A percentile compares a stretch with the other conserved stretches of the same genome.
These are phyloP conservation scores for Helminthosporium solani DNA, from an alignment of 2,329 filamentous ascomycete genomes.

Conservation along the genomic window DNA sequence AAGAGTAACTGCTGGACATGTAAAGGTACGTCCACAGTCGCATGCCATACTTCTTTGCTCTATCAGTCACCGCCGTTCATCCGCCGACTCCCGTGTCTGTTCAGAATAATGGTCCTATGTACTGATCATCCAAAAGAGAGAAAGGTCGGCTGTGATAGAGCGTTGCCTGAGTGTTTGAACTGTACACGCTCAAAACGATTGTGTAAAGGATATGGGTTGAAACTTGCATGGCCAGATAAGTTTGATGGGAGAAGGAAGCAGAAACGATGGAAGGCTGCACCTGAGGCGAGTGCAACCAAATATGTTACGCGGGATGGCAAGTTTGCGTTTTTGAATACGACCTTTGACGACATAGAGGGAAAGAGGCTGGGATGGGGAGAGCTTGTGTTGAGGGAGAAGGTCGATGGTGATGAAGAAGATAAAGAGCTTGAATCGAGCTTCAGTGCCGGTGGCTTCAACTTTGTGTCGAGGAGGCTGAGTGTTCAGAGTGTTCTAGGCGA, in stretches of 20 bases:
- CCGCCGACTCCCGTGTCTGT: slow-evolving; percentile 14
- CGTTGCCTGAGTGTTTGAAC: slow-evolving; percentile 47
- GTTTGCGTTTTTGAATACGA: slow-evolving; percentile 22
- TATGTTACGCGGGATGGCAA: slow-evolving; percentile 13
- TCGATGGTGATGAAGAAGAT: neutral
- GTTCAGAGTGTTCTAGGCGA: neutral
- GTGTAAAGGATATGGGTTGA: slow-evolving; percentile 50
- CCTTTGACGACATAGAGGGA: slow-evolving; percentile 14
- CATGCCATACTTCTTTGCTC: neutral
- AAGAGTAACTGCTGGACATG: slow-evolving; percentile 45
- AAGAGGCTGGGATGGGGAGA: slow-evolving; percentile 9
- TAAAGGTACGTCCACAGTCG: slow-evolving; percentile 38
- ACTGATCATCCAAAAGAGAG: slow-evolving; percentile 36
- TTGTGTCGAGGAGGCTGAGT: neutral
- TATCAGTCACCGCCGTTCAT: neutral
- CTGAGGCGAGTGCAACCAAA: slow-evolving; percentile 17
- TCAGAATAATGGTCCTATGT: neutral
- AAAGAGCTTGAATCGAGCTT: neutral
- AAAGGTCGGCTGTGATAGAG: slow-evolving; percentile 52
- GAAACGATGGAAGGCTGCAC: slow-evolving; percentile 41
- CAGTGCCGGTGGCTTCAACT: neutral
- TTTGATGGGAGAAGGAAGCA: slow-evolving; percentile 48
- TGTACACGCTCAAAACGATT: slow-evolving; percentile 46
- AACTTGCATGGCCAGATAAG: slow-evolving; percentile 52
- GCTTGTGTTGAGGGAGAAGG: neutral